phyloP scores from a whole-genome alignment of 2,329 filamentous ascomycete species.

The Claviceps maximensis region DNA sequence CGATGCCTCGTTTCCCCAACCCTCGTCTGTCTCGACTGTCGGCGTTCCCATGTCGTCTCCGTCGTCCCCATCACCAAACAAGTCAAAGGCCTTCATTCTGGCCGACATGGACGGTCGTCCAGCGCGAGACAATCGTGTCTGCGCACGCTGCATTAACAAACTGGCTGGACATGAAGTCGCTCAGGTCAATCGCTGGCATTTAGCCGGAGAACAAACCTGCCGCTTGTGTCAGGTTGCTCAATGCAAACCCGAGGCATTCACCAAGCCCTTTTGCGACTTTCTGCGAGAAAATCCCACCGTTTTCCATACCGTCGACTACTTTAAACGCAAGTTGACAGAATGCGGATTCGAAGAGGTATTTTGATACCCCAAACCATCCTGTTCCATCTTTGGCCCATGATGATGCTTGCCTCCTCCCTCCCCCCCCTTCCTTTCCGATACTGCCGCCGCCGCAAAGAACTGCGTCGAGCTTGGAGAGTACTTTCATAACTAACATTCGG shows the following conservation, averaged over 20 bases:
- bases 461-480: background rate
- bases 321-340: slow-evolving; percentile 57
- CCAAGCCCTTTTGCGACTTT: slow-evolving; percentile 76
- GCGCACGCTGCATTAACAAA: slow-evolving; percentile 25
- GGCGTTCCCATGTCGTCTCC: background rate
- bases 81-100: slow-evolving; percentile 33
- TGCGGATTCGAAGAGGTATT: slow-evolving; percentile 60
- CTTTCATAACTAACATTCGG: background rate
- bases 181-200: slow-evolving; percentile 19
- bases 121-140: slow-evolving; percentile 21
- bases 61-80: slow-evolving; percentile 4
- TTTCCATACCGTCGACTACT: slow-evolving; percentile 76
- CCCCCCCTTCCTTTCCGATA: too few species aligned
- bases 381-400: too few species aligned
- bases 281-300: slow-evolving; percentile 83
- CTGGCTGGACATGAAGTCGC: slow-evolving; percentile 16
- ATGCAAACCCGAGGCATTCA: slow-evolving; percentile 50
- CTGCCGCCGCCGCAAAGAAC: too few species aligned
- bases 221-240: slow-evolving; percentile 25
- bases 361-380: background rate
- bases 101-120: slow-evolving; percentile 26
- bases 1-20: slow-evolving; percentile 16
- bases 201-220: slow-evolving; percentile 16
- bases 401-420: too few species aligned
- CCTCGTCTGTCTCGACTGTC: slow-evolving; percentile 6